A percentile compares a stretch with the other conserved stretches of the same genome.
Conservation (phyloP, 495 filamentous ascomycete species). For the Daldinia bambusicola region DNA sequence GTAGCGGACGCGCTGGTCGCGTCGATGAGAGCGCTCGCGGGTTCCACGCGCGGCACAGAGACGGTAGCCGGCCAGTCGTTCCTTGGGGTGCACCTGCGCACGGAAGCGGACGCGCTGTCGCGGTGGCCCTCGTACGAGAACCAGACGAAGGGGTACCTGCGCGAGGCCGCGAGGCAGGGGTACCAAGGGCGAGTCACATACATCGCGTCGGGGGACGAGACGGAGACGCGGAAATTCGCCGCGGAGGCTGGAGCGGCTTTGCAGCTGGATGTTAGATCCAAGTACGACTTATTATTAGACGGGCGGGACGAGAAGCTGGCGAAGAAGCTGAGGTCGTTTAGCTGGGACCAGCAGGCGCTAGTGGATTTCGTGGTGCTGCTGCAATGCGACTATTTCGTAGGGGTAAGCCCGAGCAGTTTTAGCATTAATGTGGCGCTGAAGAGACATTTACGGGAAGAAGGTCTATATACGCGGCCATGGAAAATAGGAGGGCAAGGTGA, state of each 20-base stretch:
- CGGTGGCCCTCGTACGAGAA: conserved; percentile 56
- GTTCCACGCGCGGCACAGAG: conserved; percentile 8
- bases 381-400: conserved; percentile 54
- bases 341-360: conserved; percentile 59
- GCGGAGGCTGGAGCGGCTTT: conserved; percentile 33
- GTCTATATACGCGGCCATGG: conserved; percentile 56
- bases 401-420: conserved; percentile 58
- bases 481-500: conserved; percentile 54
- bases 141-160: conserved; percentile 52
- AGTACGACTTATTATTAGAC: conserved; percentile 47
- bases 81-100: conserved; percentile 54
- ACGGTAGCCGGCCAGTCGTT: conserved; percentile 30
- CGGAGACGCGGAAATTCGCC: conserved; percentile 50
- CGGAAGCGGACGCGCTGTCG: conserved; percentile 55
- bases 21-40: conserved; percentile 46
- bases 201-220: conserved; percentile 55
- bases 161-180: conserved; percentile 37
- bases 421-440: conserved; percentile 58
- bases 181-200: conserved; percentile 51
- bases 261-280: conserved; percentile 47
- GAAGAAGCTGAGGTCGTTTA: conserved; percentile 47
- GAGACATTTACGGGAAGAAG: conserved; percentile 52
- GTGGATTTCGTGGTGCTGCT: conserved; percentile 56
- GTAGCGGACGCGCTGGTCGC: conserved; percentile 45
- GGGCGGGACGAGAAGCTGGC: conserved; percentile 34